Evolutionary conservation across 2,329 filamentous ascomycete genomes (phyloP), one percentile per base, ranked within the genome.

Genomic region (Botrytis hyacinthi): DNA sequence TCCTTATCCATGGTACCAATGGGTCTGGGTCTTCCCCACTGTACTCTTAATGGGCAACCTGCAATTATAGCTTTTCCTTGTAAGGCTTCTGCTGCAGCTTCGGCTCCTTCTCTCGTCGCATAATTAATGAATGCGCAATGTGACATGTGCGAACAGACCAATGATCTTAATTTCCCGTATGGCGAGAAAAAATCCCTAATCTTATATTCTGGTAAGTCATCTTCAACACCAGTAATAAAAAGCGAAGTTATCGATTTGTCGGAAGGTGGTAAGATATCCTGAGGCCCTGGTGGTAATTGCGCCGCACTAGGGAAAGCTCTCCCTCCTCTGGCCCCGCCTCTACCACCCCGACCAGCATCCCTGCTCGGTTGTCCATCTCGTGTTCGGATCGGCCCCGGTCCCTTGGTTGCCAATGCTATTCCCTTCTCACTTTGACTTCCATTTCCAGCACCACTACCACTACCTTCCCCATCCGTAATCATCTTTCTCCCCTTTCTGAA

Each of bases 91-190:
- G 96, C 93, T 0, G 97, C 97, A 74, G 88, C 90, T 83, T 99
- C 96, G 0, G 97, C 96, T 1, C 89, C 92, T 75, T 93, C 90
- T 73, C 96, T 89, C 4, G 92, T 93, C 78, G 94, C 90, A 81
- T 94, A 99, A 84, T 99, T 99, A 83, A 99, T 87, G 81, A 98
- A 99, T 1, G 96, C 96, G 82, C 95, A 98, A 81, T 98, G 96
- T 26, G 95, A 95, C 85, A 97, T 94, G 84, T 99, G 96, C 10
- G 95, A 98, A 83, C 96, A 98, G 54, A 99, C 92, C 26, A 99
- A 85, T 40, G 94, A 98, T 79, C 96, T 93, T 74, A 99, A 91
- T 80, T 95, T 93, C 76, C 96, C 96, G 79, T 95, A 94, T 29
- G 89, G 88, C 75, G 93, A 90, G 85, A 99, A 99, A 82, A 97